Evolutionary conservation across 2,329 filamentous ascomycete genomes (phyloP), one percentile per base, ranked within the genome.

Genomic region (Onygenales sp.): DNA sequence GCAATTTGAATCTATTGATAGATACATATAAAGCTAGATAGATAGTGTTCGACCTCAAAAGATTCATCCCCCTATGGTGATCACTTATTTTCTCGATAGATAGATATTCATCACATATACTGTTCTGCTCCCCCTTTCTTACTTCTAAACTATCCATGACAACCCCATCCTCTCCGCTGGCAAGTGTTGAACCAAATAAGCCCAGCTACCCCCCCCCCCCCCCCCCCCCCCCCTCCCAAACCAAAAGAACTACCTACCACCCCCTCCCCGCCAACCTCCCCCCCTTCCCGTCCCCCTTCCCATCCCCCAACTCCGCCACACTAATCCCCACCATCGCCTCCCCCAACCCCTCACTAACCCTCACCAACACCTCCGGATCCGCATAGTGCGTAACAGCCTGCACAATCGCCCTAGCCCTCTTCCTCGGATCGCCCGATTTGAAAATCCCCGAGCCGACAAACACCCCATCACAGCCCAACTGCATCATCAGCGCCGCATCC

Each of bases 281-380:
- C 55, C 79, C 79, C 52, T 88, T 81, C 57, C 78, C 77, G 3
- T 27, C 21, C 85, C 21, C 21, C 55, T 79, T 79, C 51, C 87
- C 81, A 57, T 78, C 77, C 17, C 33, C 34, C 85, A 97, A 86
- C 61, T 78, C 81, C 57, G 82, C 81, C 59, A 88, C 87, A 73
- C 92, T 96, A 66, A 97, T 89, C 31, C 93, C 93, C 9, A 96
- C 91, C 89, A 97, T 98, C 39, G 93, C 90, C 80, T 95, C 91
- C n/a, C 93, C 93, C 32, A 97, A 75, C 54, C 91, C 89, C 66
- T 85, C 83, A 73, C 87, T 92, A 55, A 91, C 87, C 74, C 94
- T 86, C 4, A 91, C 91, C 52, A 98, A 74, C 27, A 95, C 81
- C 76, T 87, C 85, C 40, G 90, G 75, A 67, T 97, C 90, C 62